Conservation (phyloP, 169 alveolate genomes). For the Cryptosporidium xiaoi region DNA sequence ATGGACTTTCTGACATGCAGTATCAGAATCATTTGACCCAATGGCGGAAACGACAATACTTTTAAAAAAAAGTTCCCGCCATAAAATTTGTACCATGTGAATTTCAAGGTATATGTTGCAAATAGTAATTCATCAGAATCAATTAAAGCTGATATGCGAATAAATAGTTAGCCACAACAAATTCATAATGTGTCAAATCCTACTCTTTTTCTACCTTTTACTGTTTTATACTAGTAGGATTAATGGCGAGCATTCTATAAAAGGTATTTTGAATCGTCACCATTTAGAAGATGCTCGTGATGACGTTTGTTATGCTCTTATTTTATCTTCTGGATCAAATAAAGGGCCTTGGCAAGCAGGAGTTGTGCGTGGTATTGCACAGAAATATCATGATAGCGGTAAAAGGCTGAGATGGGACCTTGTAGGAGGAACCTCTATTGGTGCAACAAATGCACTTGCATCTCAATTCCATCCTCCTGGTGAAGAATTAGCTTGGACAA, state of each 20-base stretch:
- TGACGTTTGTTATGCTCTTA: constrained; percentile 56
- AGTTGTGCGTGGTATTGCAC: constrained; percentile 71
- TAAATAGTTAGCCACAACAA: too few relatives aligned
- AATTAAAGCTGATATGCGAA: too few relatives aligned
- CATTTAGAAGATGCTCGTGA: constrained; percentile 72
- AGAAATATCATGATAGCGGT: constrained; percentile 57
- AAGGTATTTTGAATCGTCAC: constrained; percentile 62
- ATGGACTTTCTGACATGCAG: too few relatives aligned
- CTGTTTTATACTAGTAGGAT: too few relatives aligned
- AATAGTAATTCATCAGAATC: too few relatives aligned
- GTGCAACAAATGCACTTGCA: constrained; percentile 66
- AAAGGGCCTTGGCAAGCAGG: constrained; percentile 75
- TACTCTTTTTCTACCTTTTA: too few relatives aligned
- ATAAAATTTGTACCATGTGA: constrained; percentile 38
- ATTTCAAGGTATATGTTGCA: neutral
- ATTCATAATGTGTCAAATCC: too few relatives aligned
- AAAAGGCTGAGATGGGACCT: constrained; percentile 67
- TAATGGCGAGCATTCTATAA: neutral
- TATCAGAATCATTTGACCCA: neutral
- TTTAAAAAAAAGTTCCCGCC: constrained; percentile 58
- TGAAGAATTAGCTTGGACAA: constrained; percentile 65
- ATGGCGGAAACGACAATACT: constrained; percentile 73
- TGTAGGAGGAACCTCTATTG: constrained; percentile 72
- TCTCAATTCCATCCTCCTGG: constrained; percentile 74
- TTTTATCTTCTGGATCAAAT: constrained; percentile 68